Evolutionary conservation across 345 rosid species (phyloP).

Genomic region (Eutrema japonicum): DNA sequence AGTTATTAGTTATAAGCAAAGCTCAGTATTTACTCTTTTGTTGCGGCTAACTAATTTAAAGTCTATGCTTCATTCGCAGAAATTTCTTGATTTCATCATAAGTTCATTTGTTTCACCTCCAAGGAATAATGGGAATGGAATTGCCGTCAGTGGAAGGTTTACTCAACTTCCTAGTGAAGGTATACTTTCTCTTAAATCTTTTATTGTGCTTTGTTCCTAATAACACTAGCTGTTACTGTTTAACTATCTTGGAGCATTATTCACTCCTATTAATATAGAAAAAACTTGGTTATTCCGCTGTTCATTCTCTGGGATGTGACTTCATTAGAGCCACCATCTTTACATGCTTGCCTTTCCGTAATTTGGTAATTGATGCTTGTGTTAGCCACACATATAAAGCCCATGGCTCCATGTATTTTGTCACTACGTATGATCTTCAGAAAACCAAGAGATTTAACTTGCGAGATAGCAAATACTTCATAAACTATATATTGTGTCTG

Average conservation of each 20-base stretch:
- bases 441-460: not conserved
- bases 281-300: not conserved
- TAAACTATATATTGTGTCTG: constrained; percentile 13
- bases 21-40: constrained; percentile 1
- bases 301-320: not conserved
- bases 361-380: constrained; percentile 27
- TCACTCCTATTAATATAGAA: constrained; percentile 8
- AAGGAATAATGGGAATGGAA: constrained; percentile 46
- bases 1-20: not conserved
- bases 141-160: constrained; percentile 40
- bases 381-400: constrained; percentile 10
- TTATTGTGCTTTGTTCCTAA: constrained; percentile 7
- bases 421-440: not conserved
- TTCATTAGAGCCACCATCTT: not conserved
- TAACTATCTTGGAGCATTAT: constrained; percentile 5
- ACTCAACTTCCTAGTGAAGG: constrained; percentile 50
- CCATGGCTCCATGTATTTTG: not conserved
- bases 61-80: constrained; percentile 50
- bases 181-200: constrained; percentile 24
- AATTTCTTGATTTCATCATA: constrained; percentile 70
- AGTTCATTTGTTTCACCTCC: constrained; percentile 61
- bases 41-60: constrained; percentile 16
- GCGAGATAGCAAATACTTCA: constrained; percentile 15
- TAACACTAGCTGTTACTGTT: constrained; percentile 1
- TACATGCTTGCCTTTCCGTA: constrained; percentile 16